Conservation (phyloP, 1,284 basidiomycete species). For the Exobasidium rhododendri region DNA sequence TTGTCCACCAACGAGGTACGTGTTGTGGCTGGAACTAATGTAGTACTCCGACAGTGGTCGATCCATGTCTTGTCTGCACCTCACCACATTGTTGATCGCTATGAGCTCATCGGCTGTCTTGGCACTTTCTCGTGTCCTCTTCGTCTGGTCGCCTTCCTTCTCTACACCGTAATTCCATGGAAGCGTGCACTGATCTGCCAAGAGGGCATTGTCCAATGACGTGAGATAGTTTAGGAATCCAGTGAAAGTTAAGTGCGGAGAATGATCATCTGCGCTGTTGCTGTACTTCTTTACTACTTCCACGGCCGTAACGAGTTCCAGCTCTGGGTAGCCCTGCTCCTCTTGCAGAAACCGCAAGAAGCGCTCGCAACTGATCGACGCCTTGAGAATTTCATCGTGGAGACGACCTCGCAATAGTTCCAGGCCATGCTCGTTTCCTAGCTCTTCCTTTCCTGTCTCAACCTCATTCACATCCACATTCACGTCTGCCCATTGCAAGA, state of each 20-base stretch:
- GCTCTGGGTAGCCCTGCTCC: conserved; percentile 34
- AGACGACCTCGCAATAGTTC: background rate
- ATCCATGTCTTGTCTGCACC: conserved; percentile 66
- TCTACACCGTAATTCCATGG: background rate
- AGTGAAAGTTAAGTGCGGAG: conserved; percentile 27
- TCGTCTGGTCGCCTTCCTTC: conserved; percentile 5
- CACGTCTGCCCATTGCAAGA: conserved; percentile 31
- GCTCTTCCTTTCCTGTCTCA: background rate
- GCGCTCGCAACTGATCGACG: background rate
- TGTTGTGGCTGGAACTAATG: conserved; percentile 93
- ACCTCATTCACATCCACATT: background rate
- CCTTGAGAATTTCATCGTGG: background rate
- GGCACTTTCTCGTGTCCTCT: conserved; percentile 8
- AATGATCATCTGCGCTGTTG: conserved; percentile 15
- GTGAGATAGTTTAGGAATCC: conserved; percentile 46
- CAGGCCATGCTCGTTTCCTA: background rate
- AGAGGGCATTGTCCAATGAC: conserved; percentile 43
- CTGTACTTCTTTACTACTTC: conserved; percentile 25
- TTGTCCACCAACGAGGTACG: conserved; percentile 91
- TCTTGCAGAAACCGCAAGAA: conserved; percentile 34
- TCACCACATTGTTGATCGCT: background rate
- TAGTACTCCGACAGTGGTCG: conserved; percentile 81
- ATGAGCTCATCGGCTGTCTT: conserved; percentile 10
- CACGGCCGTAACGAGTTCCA: background rate
- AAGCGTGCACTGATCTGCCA: conserved; percentile 30